Evolutionary conservation across 441 rosid genomes (phyloP), one percentile per base, ranked within the genome.

Genomic region (Aquilaria agallochum): DNA sequence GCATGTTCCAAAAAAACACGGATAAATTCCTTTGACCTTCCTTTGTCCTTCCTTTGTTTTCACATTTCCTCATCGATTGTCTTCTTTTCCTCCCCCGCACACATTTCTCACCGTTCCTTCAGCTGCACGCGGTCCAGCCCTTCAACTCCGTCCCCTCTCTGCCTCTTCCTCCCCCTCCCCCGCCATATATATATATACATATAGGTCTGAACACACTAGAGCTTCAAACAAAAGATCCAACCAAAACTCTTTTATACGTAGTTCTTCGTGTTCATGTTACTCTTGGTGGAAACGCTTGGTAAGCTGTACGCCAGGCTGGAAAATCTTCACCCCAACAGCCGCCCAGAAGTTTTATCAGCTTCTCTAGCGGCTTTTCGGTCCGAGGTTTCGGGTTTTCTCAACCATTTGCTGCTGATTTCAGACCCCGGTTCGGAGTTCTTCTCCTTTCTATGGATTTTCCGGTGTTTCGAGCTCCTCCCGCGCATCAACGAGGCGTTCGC

Each of bases 241-340:
- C n/a, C n/a, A 46, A 40, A 57, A n/a, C 51, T 59, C 36, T 50
- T 8, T 3, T 50, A 20, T 20, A 20, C 27, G 27, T 42, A 63
- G 11, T 50, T 9, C 47, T 49, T 14, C 40, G 30, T 31, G 33
- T 46, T 60, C 62, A 85, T 85, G 86, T 74, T 79, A 55, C 74
- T 79, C 53, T 67, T 78, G 75, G 69, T 73, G 47, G 67, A 61
- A 11, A 80, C 59, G 53, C 52, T 81, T 58, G 10, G 58, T 80
- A 82, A 79, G 62, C 52, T 84, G 30, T 73, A 64, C 65, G 60
- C 56, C 77, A 80, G 76, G 60, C 81, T 80, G 82, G 88, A 82
- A 67, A 72, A 68, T 53, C 81, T 65, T 53, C 62, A 68, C 8
- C 78, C 60, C 50, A 75, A 62, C 31, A 72, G 31, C 31, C 74